Evolutionary conservation across 1,284 basidiomycete genomes (phyloP).

Genomic region (Gymnopus androsaceus): DNA sequence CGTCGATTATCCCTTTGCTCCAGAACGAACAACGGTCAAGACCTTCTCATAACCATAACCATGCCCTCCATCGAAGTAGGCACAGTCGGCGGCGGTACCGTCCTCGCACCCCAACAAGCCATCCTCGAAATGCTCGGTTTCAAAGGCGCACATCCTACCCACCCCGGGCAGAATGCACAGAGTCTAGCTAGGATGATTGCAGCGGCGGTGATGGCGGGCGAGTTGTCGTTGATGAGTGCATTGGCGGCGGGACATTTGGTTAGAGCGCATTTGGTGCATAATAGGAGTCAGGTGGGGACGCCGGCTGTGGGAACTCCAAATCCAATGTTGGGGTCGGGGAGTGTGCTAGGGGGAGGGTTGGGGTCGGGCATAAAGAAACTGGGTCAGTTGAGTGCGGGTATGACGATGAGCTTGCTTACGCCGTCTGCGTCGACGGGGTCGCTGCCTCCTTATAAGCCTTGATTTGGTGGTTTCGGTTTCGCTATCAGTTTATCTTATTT

Average conservation of each 20-base stretch:
- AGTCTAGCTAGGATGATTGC: constrained; percentile 86
- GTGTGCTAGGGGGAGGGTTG: constrained; percentile 2
- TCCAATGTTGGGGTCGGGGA: constrained; percentile 35
- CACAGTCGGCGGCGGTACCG: constrained; percentile 94
- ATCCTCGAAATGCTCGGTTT: constrained; percentile 93
- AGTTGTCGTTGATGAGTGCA: constrained; percentile 85
- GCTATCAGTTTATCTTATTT: no score
- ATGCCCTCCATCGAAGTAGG: constrained; percentile 98
- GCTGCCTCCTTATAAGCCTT: no score
- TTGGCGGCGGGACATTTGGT: constrained; percentile 92
- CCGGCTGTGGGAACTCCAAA: constrained; percentile 52
- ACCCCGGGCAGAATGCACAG: constrained; percentile 87
- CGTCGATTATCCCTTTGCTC: constrained; percentile 12
- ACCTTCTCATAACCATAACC: constrained; percentile 88
- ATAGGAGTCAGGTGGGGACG: constrained; percentile 63
- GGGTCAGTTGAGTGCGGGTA: no score
- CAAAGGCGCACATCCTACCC: constrained; percentile 80
- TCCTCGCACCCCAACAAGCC: constrained; percentile 85
- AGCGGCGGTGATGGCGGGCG: constrained; percentile 92
- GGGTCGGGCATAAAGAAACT: background rate
- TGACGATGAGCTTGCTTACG: constrained; percentile 9
- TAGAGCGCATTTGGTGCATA: constrained; percentile 86
- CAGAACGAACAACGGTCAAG: constrained; percentile 86
- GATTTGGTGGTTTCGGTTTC: no score
- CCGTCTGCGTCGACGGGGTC: no score